Evolutionary conservation across 371 early-diverging fungal species (phyloP).

Genomic region (Mucor irregularis): DNA sequence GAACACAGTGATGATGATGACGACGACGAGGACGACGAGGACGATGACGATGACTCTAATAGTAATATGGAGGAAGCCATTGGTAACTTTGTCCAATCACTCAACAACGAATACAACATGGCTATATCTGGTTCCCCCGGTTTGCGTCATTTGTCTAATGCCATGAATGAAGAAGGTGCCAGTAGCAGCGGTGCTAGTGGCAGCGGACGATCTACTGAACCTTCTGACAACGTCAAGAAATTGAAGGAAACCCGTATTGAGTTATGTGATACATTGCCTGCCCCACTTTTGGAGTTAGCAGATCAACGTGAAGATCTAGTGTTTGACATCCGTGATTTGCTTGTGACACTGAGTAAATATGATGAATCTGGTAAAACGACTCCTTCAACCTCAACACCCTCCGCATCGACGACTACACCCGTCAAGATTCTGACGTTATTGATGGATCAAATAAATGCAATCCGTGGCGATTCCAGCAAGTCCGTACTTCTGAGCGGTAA

Average conservation of each 20-base stretch:
- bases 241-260: constrained; percentile 55
- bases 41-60: constrained; percentile 17
- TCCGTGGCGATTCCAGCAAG: constrained; percentile 30
- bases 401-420: constrained; percentile 2
- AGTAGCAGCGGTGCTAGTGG: background rate
- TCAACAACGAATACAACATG: constrained; percentile 10
- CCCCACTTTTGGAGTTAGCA: constrained; percentile 57
- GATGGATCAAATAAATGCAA: constrained; percentile 23
- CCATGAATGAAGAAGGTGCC: background rate
- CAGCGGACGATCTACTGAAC: too few species aligned
- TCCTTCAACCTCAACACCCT: too few species aligned
- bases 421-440: constrained; percentile 35
- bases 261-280: constrained; percentile 51
- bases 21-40: constrained; percentile 18
- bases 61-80: constrained; percentile 26
- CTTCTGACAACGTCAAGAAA: constrained; percentile 31
- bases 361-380: constrained; percentile 18
- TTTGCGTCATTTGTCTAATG: background rate
- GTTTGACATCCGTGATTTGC: constrained; percentile 71
- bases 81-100: constrained; percentile 12
- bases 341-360: constrained; percentile 53
- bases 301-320: constrained; percentile 68
- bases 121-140: background rate
- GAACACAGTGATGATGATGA: constrained; percentile 23
- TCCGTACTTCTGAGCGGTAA: constrained; percentile 43